phyloP scores from a whole-genome alignment of 495 filamentous ascomycete genomes.

The Achaetomiella virescens region DNA sequence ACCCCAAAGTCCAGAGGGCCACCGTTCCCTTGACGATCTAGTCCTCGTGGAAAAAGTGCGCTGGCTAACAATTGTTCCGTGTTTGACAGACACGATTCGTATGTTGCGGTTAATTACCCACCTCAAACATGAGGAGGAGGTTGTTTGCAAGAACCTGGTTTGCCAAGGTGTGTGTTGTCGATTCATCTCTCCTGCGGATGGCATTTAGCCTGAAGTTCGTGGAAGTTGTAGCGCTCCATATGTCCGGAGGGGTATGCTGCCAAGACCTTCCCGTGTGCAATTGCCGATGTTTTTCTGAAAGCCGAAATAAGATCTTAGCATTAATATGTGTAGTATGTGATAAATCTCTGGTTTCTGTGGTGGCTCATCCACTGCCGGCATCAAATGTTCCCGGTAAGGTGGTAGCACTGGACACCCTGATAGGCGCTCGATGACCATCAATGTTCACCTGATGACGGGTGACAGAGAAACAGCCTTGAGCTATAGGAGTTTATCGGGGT shows the following conservation, averaged over 20 bases:
- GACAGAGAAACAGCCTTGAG: too few relatives aligned
- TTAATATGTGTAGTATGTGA: neutral
- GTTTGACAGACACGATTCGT: too few relatives aligned
- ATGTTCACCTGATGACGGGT: too few relatives aligned
- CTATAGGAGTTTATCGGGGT: too few relatives aligned
- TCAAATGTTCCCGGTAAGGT: neutral
- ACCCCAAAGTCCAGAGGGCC: too few relatives aligned
- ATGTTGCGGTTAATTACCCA: too few relatives aligned
- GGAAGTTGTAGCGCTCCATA: neutral
- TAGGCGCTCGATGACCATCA: too few relatives aligned
- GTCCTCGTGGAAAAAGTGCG: too few relatives aligned
- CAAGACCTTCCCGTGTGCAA: neutral
- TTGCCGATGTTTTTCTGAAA: neutral
- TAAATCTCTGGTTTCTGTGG: constrained; percentile 1
- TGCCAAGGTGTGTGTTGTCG: neutral
- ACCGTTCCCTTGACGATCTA: too few relatives aligned
- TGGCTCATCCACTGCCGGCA: constrained; percentile 4
- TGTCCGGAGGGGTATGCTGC: neutral
- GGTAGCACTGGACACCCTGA: neutral
- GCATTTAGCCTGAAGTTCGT: constrained; percentile 3
- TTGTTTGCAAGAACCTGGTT: neutral
- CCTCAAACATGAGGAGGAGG: too few relatives aligned
- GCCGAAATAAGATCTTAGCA: neutral
- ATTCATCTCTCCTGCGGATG: neutral
- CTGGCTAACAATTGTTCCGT: too few relatives aligned